Percentiles rank a stretch among this genome's conserved stretches.
Evolutionary conservation across 2,329 filamentous ascomycete species (phyloP).

Genomic region (Fusarium heterosporum): DNA sequence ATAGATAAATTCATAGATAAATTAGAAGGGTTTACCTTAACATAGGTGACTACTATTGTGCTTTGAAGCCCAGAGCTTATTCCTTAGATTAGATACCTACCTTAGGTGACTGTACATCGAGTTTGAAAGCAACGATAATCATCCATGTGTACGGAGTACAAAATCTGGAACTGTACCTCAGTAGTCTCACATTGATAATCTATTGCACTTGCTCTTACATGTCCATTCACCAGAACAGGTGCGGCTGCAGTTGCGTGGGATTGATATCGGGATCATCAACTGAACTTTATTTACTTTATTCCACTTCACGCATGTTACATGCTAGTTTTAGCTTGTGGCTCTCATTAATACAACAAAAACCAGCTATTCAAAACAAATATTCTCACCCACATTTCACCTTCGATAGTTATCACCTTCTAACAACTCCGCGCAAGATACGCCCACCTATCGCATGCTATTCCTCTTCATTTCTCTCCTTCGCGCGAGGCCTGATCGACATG

Average conservation of each 20-base stretch:
- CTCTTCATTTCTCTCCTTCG: background rate
- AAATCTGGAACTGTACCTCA: background rate
- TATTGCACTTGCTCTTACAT: background rate
- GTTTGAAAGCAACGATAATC: background rate
- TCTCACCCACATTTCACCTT: background rate
- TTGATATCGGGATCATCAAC: background rate
- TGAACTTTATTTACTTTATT: background rate
- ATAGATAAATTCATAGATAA: background rate
- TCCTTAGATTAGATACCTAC: too few species aligned
- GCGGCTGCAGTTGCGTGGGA: background rate
- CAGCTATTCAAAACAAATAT: background rate
- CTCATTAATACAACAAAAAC: background rate
- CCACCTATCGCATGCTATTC: conserved; percentile 5
- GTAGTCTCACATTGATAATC: background rate
- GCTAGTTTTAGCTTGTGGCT: background rate
- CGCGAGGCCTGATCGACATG: conserved; percentile 30
- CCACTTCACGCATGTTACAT: background rate
- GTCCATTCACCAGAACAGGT: background rate
- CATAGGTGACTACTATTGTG: too few species aligned
- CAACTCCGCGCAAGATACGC: background rate
- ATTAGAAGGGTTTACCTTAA: too few species aligned
- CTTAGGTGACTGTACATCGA: background rate
- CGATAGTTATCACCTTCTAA: background rate
- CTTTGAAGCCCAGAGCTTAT: too few species aligned
- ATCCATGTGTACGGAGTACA: background rate